These are phyloP conservation scores for Dorcoceras hygrometricum DNA, from an alignment of 257 asterid species.

Conservation along the genomic window DNA sequence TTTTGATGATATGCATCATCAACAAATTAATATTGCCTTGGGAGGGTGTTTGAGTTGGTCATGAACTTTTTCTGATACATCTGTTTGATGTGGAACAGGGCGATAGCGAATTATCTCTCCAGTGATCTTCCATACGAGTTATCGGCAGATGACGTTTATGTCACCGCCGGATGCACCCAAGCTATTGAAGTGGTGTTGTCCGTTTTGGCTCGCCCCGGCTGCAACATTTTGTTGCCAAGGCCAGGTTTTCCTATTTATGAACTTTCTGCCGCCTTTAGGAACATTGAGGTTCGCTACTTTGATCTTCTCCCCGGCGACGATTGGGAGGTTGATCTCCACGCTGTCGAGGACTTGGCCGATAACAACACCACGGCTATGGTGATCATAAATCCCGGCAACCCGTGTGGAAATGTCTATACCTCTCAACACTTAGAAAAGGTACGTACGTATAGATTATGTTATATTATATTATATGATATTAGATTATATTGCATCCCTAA, in stretches of 20 bases:
- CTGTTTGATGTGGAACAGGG: constrained; percentile 44
- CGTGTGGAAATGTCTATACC: constrained; percentile 79
- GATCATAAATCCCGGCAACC: constrained; percentile 84
- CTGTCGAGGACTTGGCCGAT: constrained; percentile 67
- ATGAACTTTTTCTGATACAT: background rate
- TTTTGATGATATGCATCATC: too few relatives aligned
- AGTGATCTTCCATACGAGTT: constrained; percentile 57
- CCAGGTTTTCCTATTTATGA: constrained; percentile 86
- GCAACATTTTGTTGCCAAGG: constrained; percentile 71
- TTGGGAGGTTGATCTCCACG: constrained; percentile 72
- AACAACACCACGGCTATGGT: constrained; percentile 67
- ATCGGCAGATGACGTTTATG: constrained; percentile 58
- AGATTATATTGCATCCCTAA: too few relatives aligned
- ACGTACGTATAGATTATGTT: too few relatives aligned
- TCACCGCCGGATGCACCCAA: constrained; percentile 84
- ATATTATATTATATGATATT: too few relatives aligned
- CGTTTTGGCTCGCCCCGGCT: constrained; percentile 57
- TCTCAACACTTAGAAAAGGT: constrained; percentile 65
- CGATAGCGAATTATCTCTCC: constrained; percentile 70
- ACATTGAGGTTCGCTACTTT: constrained; percentile 55
- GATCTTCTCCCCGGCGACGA: constrained; percentile 60
- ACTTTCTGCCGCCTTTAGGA: constrained; percentile 58
- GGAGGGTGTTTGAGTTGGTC: background rate
- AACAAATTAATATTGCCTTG: too few relatives aligned
- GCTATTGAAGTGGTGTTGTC: constrained; percentile 75